Evolutionary conservation across 2,329 filamentous ascomycete genomes (phyloP).

Genomic region (Trichoderma brevicompactum): DNA sequence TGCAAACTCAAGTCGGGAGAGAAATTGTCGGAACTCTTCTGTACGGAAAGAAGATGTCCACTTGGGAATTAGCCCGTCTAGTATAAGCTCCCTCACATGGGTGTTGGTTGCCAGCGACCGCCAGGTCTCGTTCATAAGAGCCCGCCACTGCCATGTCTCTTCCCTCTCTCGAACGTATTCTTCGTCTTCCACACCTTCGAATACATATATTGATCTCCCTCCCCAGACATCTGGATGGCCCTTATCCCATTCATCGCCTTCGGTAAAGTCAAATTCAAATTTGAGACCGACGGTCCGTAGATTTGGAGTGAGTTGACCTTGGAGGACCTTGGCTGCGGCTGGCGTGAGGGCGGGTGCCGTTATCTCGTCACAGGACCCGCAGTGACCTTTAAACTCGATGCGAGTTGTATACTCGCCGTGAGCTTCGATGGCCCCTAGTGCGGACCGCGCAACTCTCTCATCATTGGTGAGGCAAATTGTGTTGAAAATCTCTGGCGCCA

Average conservation of each 20-base stretch:
- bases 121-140: slow-evolving; percentile 22
- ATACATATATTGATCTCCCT: neutral
- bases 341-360: neutral
- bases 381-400: neutral
- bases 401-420: slow-evolving; percentile 2
- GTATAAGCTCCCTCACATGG: slow-evolving; percentile 11
- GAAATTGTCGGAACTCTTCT: slow-evolving; percentile 14
- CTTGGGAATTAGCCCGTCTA: neutral
- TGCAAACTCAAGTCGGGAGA: slow-evolving; percentile 7
- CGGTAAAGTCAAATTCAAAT: slow-evolving; percentile 3
- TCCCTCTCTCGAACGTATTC: neutral
- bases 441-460: slow-evolving; percentile 6
- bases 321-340: slow-evolving; percentile 2
- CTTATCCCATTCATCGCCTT: slow-evolving; percentile 6
- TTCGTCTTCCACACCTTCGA: slow-evolving; percentile 2
- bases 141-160: slow-evolving; percentile 5
- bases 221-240: neutral
- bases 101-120: neutral
- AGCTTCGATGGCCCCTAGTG: neutral
- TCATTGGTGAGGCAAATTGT: slow-evolving; percentile 10
- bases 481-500: neutral
- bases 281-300: neutral
- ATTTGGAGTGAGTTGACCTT: slow-evolving; percentile 14
- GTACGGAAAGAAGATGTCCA: slow-evolving; percentile 11
- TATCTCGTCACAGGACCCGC: neutral